Evolutionary conservation across 352 stramenopile species (phyloP).

Genomic region (Phytophthora pisi): DNA sequence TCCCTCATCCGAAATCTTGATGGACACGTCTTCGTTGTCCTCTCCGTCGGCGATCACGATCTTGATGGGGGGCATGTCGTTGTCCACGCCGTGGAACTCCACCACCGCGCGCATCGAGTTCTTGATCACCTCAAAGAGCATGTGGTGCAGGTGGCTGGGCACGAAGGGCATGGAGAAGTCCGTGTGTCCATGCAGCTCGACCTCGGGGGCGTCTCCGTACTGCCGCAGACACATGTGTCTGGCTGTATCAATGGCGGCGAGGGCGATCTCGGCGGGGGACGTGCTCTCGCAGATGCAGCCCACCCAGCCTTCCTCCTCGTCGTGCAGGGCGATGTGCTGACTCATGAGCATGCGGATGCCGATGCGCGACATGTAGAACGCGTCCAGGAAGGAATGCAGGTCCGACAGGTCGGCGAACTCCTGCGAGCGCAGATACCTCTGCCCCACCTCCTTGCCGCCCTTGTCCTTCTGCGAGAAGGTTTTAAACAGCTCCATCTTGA

Average conservation of each 20-base stretch:
- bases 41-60: conserved; percentile 99
- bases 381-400: conserved; percentile 98
- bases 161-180: conserved; percentile 99
- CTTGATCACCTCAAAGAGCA: conserved; percentile 99
- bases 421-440: conserved; percentile 75
- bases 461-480: conserved; percentile 64
- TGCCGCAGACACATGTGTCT: conserved; percentile 99
- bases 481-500: conserved; percentile 91
- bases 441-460: conserved; percentile 58
- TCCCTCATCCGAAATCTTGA: conserved; percentile 99
- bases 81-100: conserved; percentile 97
- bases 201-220: conserved; percentile 98
- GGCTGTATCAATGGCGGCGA: conserved; percentile 97
- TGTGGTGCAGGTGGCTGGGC: conserved; percentile 96
- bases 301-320: conserved; percentile 88
- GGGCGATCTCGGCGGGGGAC: conserved; percentile 96
- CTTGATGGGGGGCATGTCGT: conserved; percentile 98
- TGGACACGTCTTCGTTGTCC: conserved; percentile 99
- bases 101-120: conserved; percentile 99
- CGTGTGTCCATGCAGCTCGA: conserved; percentile 97
- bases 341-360: conserved; percentile 99
- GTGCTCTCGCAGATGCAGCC: conserved; percentile 97
- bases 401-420: conserved; percentile 92
- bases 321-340: conserved; percentile 97
- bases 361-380: conserved; percentile 99